Base-by-base conservation (phyloP, 352 stramenopile genomes). In the Globisporangium carolinianum region DNA sequence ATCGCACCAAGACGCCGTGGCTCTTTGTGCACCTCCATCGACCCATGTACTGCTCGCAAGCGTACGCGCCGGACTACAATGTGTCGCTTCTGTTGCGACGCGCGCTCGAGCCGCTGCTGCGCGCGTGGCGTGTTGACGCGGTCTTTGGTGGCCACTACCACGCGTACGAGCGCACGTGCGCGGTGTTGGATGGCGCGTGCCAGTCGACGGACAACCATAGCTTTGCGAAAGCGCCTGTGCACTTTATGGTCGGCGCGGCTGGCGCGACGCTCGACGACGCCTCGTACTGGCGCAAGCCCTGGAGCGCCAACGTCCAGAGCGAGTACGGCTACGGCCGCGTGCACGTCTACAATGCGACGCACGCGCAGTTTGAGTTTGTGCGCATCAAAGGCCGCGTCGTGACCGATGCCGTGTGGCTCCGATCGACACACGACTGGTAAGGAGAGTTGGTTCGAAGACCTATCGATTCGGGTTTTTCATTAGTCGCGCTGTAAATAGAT, bases 131-230 rank as follows among this genome's bases (percentile, higher is more conserved):
- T 47, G 94, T 98, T 18, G 95, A 98, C 61, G 41, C 97, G 14
- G 83, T 97, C 52, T 62, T 98, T 24, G 76, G 85, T 12, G 94
- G 91, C 8, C 92, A 98, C 66, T 90, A 97, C 61, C 94, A 98
- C 71, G 87, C 78, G 8, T 97, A 97, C 60, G 78, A 97, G 47
- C 78, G 91, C 47, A 96, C 79, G 50, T 98, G 93, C 61, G 79
- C 86, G n/a, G 79, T 96, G 36, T 68, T 68, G 47, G 71, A 77
- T 9, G 83, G 80, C 6, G 79, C 85, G 52, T 96, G 89, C 61
- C 76, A 95, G 49, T 69, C 66, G 36, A 67, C 78, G 37, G 63
- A 63, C 14, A 69, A 67, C 65, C 43, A 66, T 15, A 66, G 60
- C 10, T 69, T 65, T 14, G 53, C 50, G 1, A 64, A 74, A 35